Evolutionary conservation across 225 moss, liverwort and hornwort species (phyloP), one percentile per base, ranked within the genome.

Genomic region (Pseudisothecium myosuroides): DNA sequence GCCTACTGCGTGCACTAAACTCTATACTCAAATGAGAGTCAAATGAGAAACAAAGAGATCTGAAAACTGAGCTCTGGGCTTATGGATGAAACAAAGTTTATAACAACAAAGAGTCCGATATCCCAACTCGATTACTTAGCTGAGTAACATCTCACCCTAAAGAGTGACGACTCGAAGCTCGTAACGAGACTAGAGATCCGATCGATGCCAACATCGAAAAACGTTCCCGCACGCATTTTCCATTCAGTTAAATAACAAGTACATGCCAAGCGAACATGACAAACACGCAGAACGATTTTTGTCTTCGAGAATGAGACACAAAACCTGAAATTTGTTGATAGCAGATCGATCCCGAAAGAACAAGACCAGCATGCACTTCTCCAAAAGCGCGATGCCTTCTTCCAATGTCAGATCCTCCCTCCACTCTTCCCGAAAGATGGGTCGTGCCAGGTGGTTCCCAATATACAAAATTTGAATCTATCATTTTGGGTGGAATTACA

Each of bases 301-400:
- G 17, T 54, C 47, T 78, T 52, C 28, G 24, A 90, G 80, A 47
- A 39, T 68, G 56, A 69, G 52, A 58, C 36, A 90, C 58, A 21
- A 85, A 94, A 84, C 98, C 98, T 99, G 98, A 76, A 99, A 94
- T 93, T 99, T 99, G 89, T 99, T 99, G 87, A 99, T 96, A 58
- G 96, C 94, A 81, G 96, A 95, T 54, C 98, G 93, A 88, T 99
- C 97, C 39, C 96, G 95, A 84, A 97, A 99, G 90, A 96, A 97
- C 80, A 99, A 95, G n/a, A 99, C 96, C 28, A 95, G 94, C 95
- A 99, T 94, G 80, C 95, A 96, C 88, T 99, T 97, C 94, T 99
- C 97, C 85, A 99, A 87, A 61, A 99, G 93, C 65, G 95, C 93
- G 21, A 94, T 90, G 73, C 97, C 98, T 94, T 99, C 98, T 90